Evolutionary conservation across 306 rosid genomes (phyloP), one percentile per base, ranked within the genome.

Genomic region (Begonia peltatifolia): DNA sequence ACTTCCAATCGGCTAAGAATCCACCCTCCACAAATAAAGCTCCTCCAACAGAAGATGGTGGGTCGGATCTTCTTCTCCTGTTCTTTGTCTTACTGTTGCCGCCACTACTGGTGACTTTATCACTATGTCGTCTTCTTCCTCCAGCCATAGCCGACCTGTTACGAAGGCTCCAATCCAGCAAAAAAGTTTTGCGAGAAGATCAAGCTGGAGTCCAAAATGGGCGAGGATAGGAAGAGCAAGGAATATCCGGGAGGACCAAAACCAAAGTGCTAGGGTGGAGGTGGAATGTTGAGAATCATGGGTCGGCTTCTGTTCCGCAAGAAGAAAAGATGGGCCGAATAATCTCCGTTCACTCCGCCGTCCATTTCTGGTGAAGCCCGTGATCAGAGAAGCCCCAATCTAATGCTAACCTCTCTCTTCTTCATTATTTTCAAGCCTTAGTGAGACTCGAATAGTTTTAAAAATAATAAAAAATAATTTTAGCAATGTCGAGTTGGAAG

Each of bases 1-100:
- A 57, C 46, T 49, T 53, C 95, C 88, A 86, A 76, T 86, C 92
- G 12, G 88, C 76, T 49, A 90, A 64, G 51, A 80, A 58, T 22
- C 99, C 92, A 0, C 94, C 99, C 22, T 86, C 88, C 4, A 90
- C 62, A 20, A 90, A 83, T 56, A 71, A 55, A 63, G 54, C 66
- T 5, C 52, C 55, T 65, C 70, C 66, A 15, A 12, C 46, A 10
- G 63, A 46, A 14, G 63, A 57, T 1, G 52, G 41, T 2, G 69
- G 54, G 3, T 52, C 25, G 15, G 79, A 77, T 65, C 71, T 63
- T 69, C 77, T 76, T 16, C 73, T 61, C 6, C 69, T 53, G 9
- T 12, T 57, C 46, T 50, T 54, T 51, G 18, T 66, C 22, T 48
- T 62, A 43, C 22, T 63, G 42, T 30, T 15, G 11, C 23, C 47